Conservation (phyloP, 768 basidiomycete species). For the Leucocoprinus leucothites region DNA sequence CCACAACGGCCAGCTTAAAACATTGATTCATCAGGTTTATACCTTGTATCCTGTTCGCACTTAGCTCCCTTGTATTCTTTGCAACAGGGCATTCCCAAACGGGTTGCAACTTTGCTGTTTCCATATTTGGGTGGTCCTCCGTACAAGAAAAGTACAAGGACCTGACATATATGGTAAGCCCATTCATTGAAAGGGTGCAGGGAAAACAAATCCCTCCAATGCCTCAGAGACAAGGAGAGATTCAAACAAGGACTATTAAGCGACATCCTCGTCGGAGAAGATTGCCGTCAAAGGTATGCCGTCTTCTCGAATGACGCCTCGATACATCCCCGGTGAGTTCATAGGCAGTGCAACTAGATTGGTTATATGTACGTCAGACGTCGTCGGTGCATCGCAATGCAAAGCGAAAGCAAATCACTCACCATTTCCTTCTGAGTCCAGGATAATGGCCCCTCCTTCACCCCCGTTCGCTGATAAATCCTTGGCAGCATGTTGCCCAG, state of each 20-base stretch:
- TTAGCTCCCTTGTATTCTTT: background rate
- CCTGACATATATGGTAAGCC: constrained; percentile 8
- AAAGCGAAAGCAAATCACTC: constrained; percentile 14
- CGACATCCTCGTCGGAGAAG: constrained; percentile 63
- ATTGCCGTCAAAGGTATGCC: constrained; percentile 74
- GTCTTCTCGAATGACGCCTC: constrained; percentile 68
- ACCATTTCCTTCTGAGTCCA: constrained; percentile 73
- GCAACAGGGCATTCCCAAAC: background rate
- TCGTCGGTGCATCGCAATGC: no score
- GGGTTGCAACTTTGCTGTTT: background rate
- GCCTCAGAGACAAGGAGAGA: constrained; percentile 7
- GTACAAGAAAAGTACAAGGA: constrained; percentile 2
- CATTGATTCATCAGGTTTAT: background rate
- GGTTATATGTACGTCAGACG: background rate
- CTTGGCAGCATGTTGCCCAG: constrained; percentile 52
- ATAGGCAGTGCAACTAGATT: constrained; percentile 63
- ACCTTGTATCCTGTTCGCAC: background rate
- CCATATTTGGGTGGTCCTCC: background rate
- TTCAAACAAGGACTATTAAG: background rate
- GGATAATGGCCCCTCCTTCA: constrained; percentile 69
- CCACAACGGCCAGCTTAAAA: background rate
- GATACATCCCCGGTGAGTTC: constrained; percentile 81
- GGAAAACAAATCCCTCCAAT: background rate
- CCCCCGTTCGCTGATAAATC: constrained; percentile 60
- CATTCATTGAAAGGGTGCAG: background rate